These are phyloP conservation scores for Botrytis medusae DNA, from an alignment of 2,329 filamentous ascomycete species.

Conservation along the genomic window DNA sequence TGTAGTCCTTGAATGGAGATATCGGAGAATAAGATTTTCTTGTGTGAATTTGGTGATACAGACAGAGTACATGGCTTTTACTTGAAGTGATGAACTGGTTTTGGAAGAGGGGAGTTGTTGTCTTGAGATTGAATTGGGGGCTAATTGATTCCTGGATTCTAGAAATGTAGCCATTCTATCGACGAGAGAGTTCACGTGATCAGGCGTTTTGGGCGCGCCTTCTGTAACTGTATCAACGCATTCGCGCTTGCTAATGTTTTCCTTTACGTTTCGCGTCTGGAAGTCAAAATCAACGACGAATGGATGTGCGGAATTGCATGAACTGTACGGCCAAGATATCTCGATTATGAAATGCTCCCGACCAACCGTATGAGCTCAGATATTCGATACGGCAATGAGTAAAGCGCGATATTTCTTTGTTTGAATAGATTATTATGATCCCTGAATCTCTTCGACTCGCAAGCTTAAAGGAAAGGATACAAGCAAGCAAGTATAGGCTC, in stretches of 20 bases:
- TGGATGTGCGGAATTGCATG: background rate
- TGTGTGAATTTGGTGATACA: background rate
- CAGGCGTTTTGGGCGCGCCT: constrained; percentile 16
- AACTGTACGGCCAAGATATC: background rate
- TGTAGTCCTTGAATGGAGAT: constrained; percentile 13
- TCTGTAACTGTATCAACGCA: constrained; percentile 20
- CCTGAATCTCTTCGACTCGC: background rate
- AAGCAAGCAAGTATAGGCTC: background rate
- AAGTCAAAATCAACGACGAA: background rate
- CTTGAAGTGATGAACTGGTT: background rate
- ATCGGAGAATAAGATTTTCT: constrained; percentile 14
- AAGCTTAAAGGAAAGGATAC: background rate
- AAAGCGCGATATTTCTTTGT: constrained; percentile 1
- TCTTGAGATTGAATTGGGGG: background rate
- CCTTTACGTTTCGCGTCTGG: background rate
- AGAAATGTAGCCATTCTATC: background rate
- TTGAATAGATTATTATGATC: background rate
- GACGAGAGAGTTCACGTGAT: constrained; percentile 13
- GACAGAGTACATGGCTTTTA: background rate
- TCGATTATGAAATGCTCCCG: background rate
- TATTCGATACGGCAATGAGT: background rate
- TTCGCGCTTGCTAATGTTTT: constrained; percentile 3
- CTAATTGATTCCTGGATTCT: background rate
- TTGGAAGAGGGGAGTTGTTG: background rate
- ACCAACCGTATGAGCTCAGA: background rate